phyloP scores from a whole-genome alignment of 1,284 basidiomycete species.

The Pholiota adiposa region DNA sequence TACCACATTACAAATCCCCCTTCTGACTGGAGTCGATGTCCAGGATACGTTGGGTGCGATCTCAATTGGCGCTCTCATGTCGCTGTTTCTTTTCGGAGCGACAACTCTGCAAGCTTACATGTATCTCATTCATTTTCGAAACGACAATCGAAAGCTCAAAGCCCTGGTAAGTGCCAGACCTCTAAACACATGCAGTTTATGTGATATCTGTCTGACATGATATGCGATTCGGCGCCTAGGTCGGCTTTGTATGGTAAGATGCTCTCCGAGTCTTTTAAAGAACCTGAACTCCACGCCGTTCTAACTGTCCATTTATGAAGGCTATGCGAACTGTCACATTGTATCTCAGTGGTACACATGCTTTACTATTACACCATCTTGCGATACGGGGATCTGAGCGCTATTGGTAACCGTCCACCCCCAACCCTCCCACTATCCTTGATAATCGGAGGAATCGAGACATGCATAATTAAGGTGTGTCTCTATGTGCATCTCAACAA shows the following conservation, averaged over 20 bases:
- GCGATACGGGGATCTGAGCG: slow-evolving; percentile 2
- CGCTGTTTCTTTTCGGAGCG: slow-evolving; percentile 6
- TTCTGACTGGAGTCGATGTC: neutral
- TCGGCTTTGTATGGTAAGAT: slow-evolving; percentile 5
- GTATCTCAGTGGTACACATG: slow-evolving; percentile 6
- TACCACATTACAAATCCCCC: too few species aligned
- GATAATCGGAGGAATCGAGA: neutral
- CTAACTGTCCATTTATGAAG: neutral
- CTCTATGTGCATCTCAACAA: neutral
- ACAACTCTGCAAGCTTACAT: slow-evolving; percentile 4
- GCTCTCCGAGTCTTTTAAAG: neutral
- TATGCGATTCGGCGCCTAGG: slow-evolving; percentile 4
- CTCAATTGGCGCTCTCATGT: slow-evolving; percentile 1
- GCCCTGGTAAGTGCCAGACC: neutral
- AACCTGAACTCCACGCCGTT: too few species aligned
- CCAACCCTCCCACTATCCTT: neutral
- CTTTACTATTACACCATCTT: slow-evolving; percentile 7
- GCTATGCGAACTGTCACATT: slow-evolving; percentile 13
- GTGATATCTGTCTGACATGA: neutral
- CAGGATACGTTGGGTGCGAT: neutral
- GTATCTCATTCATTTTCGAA: slow-evolving; percentile 4
- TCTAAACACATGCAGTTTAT: neutral
- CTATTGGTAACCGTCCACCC: neutral
- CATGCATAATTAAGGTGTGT: neutral
- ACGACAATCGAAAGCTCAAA: slow-evolving; percentile 3